Percentiles rank a stretch among this genome's conserved stretches.
These are phyloP conservation scores for Fusarium bactridioides DNA, from an alignment of 2,329 filamentous ascomycete genomes.

Conservation along the genomic window DNA sequence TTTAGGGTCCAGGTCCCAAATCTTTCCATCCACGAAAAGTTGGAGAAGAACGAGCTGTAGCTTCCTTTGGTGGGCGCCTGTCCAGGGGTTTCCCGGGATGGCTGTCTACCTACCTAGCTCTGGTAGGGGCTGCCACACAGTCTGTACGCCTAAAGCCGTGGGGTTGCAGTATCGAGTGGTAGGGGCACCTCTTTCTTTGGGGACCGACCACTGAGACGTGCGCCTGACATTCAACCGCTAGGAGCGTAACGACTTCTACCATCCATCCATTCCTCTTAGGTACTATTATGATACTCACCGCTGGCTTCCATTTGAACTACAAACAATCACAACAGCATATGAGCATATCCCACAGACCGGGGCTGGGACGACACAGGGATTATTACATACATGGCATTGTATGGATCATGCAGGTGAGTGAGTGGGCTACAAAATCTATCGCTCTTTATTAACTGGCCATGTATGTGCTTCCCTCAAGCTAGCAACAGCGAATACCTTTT, in stretches of 20 bases:
- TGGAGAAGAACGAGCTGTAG: slow-evolving; percentile 21
- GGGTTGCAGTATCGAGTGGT: slow-evolving; percentile 23
- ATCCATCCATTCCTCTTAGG: not conserved
- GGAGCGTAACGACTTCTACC: not conserved
- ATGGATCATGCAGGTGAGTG: slow-evolving; percentile 5
- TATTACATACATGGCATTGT: slow-evolving; percentile 8
- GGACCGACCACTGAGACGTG: slow-evolving; percentile 30
- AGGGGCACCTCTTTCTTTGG: slow-evolving; percentile 28
- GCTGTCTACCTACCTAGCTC: slow-evolving; percentile 11
- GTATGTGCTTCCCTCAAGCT: not conserved
- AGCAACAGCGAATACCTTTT: not conserved
- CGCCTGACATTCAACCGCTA: slow-evolving; percentile 18
- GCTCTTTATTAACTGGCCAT: not conserved
- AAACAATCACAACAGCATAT: not conserved
- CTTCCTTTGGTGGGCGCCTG: slow-evolving; percentile 15
- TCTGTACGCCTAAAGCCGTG: slow-evolving; percentile 24
- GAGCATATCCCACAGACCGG: not conserved
- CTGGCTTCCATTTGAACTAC: slow-evolving; percentile 1
- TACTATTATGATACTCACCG: slow-evolving; percentile 14
- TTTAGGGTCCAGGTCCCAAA: slow-evolving; percentile 21
- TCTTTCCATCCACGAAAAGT: slow-evolving; percentile 9
- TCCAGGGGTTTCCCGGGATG: slow-evolving; percentile 32
- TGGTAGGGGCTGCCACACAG: slow-evolving; percentile 28
- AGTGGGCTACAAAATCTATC: not conserved
- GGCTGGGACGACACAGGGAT: slow-evolving; percentile 4